These are phyloP conservation scores for Plasmodium vivax DNA, from an alignment of 169 alveolate genomes.

Conservation along the genomic window DNA sequence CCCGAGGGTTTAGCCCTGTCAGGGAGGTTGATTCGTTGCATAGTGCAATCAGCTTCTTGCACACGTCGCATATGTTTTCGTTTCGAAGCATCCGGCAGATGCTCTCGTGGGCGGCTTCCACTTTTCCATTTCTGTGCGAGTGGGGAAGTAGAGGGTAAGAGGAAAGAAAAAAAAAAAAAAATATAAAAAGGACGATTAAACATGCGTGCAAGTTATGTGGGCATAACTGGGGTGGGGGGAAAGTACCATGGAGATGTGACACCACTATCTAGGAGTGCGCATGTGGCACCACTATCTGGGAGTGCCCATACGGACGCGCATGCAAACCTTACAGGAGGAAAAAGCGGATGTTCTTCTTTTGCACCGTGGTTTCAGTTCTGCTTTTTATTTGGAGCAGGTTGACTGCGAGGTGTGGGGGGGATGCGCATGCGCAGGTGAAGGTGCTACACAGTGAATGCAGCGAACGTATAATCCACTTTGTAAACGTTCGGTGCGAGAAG, in stretches of 20 bases:
- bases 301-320: neutral
- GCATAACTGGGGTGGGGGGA: neutral
- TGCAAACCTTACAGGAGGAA: slow-evolving; percentile 14
- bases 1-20: neutral
- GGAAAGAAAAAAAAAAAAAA: neutral
- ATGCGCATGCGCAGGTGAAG: neutral
- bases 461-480: neutral
- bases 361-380: slow-evolving; percentile 28
- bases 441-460: neutral
- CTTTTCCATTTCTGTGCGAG: slow-evolving; percentile 14
- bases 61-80: neutral
- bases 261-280: neutral
- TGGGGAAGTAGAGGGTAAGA: neutral
- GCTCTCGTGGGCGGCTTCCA: slow-evolving; percentile 11
- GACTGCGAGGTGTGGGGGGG: slow-evolving; percentile 1
- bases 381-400: slow-evolving; percentile 39
- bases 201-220: neutral
- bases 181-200: neutral
- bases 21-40: slow-evolving; percentile 30
- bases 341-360: slow-evolving; percentile 21
- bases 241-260: neutral
- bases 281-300: neutral
- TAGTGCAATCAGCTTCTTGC: slow-evolving; percentile 9
- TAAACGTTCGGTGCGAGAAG: neutral
- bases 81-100: slow-evolving; percentile 46